A percentile compares a stretch with the other conserved stretches of the same genome.
These are phyloP conservation scores for Phyllosticta citriasiana DNA, from an alignment of 2,329 filamentous ascomycete species.

Conservation along the genomic window DNA sequence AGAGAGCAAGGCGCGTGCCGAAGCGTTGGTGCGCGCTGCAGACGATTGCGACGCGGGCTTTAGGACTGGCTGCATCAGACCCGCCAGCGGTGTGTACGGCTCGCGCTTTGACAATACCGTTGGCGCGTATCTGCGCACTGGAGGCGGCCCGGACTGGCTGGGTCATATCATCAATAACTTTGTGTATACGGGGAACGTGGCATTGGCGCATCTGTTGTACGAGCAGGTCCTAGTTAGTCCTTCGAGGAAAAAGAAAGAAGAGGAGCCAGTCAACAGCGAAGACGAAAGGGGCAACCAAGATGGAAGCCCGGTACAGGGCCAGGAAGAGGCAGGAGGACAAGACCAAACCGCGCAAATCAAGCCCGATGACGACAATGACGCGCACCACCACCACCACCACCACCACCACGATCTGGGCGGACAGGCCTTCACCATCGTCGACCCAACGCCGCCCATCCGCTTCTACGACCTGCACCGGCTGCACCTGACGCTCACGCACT, in stretches of 20 bases:
- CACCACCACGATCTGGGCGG: slow-evolving; percentile 31
- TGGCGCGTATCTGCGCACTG: slow-evolving; percentile 7
- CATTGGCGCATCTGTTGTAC: slow-evolving; percentile 44
- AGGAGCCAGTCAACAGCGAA: background rate
- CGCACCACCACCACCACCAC: too few species aligned
- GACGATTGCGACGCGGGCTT: slow-evolving; percentile 29
- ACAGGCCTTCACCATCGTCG: slow-evolving; percentile 42
- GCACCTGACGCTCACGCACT: slow-evolving; percentile 21
- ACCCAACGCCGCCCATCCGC: slow-evolving; percentile 37
- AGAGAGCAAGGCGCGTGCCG: slow-evolving; percentile 42
- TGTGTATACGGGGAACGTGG: slow-evolving; percentile 43
- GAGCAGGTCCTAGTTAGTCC: slow-evolving; percentile 40
- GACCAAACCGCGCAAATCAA: background rate
- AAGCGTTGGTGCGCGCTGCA: slow-evolving; percentile 40
- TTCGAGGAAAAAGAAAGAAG: slow-evolving; percentile 13
- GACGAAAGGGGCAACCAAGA: too few species aligned
- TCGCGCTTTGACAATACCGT: slow-evolving; percentile 31
- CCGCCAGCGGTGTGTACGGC: slow-evolving; percentile 45
- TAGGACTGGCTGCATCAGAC: slow-evolving; percentile 45
- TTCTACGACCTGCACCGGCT: slow-evolving; percentile 34
- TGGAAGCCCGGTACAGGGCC: background rate
- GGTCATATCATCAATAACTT: slow-evolving; percentile 40
- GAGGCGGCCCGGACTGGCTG: slow-evolving; percentile 30
- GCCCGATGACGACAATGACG: background rate
- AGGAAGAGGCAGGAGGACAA: background rate